A percentile compares a stretch with the other conserved stretches of the same genome.
These are phyloP conservation scores for Starmerella scarabaei DNA, from an alignment of 805 yeast species.

Conservation along the genomic window DNA sequence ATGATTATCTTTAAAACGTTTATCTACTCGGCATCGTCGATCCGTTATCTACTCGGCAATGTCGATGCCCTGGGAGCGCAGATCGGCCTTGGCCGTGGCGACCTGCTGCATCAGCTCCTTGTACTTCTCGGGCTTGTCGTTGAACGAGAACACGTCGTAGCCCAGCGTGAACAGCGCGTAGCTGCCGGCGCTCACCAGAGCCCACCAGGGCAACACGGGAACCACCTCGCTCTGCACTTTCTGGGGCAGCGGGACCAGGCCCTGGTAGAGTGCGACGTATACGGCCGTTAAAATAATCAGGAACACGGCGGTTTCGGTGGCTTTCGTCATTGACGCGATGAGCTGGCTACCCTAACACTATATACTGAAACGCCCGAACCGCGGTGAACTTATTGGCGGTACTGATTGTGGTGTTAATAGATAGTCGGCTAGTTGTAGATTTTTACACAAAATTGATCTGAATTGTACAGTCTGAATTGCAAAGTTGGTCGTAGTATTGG, in stretches of 20 bases:
- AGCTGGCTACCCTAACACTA: too few relatives aligned
- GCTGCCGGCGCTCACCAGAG: slow-evolving; percentile 51
- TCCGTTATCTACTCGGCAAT: slow-evolving; percentile 4
- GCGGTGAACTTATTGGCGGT: too few relatives aligned
- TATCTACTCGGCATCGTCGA: too few relatives aligned
- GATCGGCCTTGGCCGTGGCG: slow-evolving; percentile 48
- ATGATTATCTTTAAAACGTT: too few relatives aligned
- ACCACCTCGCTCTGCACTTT: slow-evolving; percentile 39
- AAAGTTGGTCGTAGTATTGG: too few relatives aligned
- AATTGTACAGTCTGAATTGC: too few relatives aligned
- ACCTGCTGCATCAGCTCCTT: slow-evolving; percentile 46
- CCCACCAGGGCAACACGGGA: slow-evolving; percentile 63
- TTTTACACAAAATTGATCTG: too few relatives aligned
- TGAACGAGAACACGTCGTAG: slow-evolving; percentile 53
- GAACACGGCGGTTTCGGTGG: slow-evolving; percentile 44
- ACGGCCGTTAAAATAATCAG: slow-evolving; percentile 37
- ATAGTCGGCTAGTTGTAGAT: too few relatives aligned
- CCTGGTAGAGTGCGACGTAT: slow-evolving; percentile 40
- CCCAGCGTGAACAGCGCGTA: slow-evolving; percentile 58
- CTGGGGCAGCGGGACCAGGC: slow-evolving; percentile 43
- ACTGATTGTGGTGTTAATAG: too few relatives aligned
- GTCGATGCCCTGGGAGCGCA: slow-evolving; percentile 40
- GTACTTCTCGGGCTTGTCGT: slow-evolving; percentile 58
- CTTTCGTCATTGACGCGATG: slow-evolving; percentile 47
- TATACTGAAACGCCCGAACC: too few relatives aligned